Percentiles rank a stretch among this genome's conserved stretches.
phyloP scores from a whole-genome alignment of 2,329 filamentous ascomycete genomes.

The Rutstroemia sp. region DNA sequence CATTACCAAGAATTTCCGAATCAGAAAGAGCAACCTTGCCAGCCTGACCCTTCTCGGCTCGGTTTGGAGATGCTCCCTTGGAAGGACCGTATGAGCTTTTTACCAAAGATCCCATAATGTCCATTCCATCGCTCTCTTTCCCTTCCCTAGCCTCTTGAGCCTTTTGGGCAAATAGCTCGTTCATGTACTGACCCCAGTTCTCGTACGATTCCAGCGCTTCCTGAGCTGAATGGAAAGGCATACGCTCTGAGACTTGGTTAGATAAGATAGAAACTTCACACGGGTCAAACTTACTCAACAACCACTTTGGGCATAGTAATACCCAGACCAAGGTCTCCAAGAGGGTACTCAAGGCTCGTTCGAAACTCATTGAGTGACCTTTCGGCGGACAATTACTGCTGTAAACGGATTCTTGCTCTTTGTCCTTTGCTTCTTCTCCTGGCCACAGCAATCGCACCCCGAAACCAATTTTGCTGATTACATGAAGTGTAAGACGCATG shows the following conservation, averaged over 20 bases:
- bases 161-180: conserved; percentile 48
- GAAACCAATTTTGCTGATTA: conserved; percentile 65
- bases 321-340: conserved; percentile 47
- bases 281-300: conserved; percentile 35
- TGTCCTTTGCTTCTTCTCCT: conserved; percentile 44
- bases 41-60: conserved; percentile 42
- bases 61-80: conserved; percentile 33
- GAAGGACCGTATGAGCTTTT: conserved; percentile 31
- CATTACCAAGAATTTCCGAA: conserved; percentile 65
- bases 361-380: conserved; percentile 47
- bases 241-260: conserved; percentile 24
- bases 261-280: neutral
- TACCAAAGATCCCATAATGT: conserved; percentile 48
- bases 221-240: conserved; percentile 38
- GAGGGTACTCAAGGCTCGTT: conserved; percentile 44
- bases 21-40: conserved; percentile 48
- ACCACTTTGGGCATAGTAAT: conserved; percentile 43
- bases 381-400: conserved; percentile 25
- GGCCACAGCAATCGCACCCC: conserved; percentile 56
- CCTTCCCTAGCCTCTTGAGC: conserved; percentile 36
- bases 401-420: conserved; percentile 39
- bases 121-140: conserved; percentile 38
- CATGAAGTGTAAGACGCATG: conserved; percentile 53
- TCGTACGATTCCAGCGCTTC: conserved; percentile 38
- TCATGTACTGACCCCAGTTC: conserved; percentile 57